Conservation (phyloP, 441 rosid species). For the Adansonia rubrostipa region DNA sequence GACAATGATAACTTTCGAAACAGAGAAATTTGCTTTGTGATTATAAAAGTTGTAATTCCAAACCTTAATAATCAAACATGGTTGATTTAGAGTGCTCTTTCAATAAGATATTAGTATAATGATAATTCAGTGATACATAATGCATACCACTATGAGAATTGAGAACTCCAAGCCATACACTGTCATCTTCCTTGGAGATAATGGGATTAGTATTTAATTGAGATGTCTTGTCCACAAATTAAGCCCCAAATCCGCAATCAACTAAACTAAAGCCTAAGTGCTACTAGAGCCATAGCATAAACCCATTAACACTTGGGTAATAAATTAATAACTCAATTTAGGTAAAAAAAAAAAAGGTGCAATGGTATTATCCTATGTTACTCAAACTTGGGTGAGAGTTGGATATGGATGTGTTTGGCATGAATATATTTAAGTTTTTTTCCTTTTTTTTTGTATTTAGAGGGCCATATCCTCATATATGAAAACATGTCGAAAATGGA, state of each 20-base stretch:
- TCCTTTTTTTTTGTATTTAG: too few relatives aligned
- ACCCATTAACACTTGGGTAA: neutral
- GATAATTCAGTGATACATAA: neutral
- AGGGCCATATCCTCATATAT: too few relatives aligned
- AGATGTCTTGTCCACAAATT: slow-evolving; percentile 21
- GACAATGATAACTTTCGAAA: neutral
- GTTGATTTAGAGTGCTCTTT: too few relatives aligned
- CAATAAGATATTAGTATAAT: neutral
- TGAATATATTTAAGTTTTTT: too few relatives aligned
- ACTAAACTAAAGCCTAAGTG: slow-evolving; percentile 21
- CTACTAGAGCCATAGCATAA: neutral
- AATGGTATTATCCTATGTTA: neutral
- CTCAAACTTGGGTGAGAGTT: too few relatives aligned
- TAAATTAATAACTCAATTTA: neutral
- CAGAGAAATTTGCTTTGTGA: slow-evolving; percentile 15
- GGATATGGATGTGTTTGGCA: too few relatives aligned
- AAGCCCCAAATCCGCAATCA: slow-evolving; percentile 25
- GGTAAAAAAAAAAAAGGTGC: neutral
- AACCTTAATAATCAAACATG: too few relatives aligned
- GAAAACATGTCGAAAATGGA: too few relatives aligned
- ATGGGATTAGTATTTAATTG: neutral
- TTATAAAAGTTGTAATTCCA: too few relatives aligned
- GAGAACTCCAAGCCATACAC: neutral
- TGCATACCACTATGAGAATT: neutral
- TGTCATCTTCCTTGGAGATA: slow-evolving; percentile 19